Percentiles rank a stretch among this genome's conserved stretches.
phyloP scores from a whole-genome alignment of 345 rosid genomes.

The Populus deltoides region DNA sequence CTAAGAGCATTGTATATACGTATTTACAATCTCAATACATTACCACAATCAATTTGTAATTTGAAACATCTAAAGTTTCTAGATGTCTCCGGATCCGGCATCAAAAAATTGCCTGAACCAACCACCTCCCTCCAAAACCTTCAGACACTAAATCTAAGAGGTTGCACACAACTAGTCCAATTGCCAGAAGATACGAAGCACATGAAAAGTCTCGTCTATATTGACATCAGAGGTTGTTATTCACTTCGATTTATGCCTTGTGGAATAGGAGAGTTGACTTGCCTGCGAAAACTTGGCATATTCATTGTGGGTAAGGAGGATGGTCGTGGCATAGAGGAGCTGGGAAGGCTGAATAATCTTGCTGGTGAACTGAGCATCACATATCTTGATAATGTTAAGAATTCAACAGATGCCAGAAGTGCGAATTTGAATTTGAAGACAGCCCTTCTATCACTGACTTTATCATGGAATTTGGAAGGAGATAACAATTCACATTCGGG shows the following conservation, averaged over 20 bases:
- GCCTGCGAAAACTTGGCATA: conserved; percentile 9
- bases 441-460: neutral
- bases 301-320: conserved; percentile 13
- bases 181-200: neutral
- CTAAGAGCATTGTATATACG: neutral
- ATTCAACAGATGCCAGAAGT: conserved; percentile 8
- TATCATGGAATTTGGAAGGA: conserved; percentile 1
- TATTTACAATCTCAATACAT: neutral
- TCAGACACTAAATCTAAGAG: conserved; percentile 6
- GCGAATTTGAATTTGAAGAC: conserved; percentile 18
- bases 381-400: neutral
- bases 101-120: conserved; percentile 16
- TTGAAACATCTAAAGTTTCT: conserved; percentile 25
- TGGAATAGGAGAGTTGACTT: conserved; percentile 9
- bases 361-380: conserved; percentile 10
- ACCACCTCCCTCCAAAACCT: conserved; percentile 16
- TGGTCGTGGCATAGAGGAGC: neutral
- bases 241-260: conserved; percentile 11
- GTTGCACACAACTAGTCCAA: neutral
- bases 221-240: neutral
- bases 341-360: conserved; percentile 2
- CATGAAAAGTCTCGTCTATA: conserved; percentile 3
- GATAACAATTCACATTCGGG: no score
- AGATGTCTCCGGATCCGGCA: neutral
- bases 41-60: conserved; percentile 1